Evolutionary conservation across 108 stramenopile species (phyloP), one percentile per base, ranked within the genome.

Genomic region (Skeletonema marinoi): DNA sequence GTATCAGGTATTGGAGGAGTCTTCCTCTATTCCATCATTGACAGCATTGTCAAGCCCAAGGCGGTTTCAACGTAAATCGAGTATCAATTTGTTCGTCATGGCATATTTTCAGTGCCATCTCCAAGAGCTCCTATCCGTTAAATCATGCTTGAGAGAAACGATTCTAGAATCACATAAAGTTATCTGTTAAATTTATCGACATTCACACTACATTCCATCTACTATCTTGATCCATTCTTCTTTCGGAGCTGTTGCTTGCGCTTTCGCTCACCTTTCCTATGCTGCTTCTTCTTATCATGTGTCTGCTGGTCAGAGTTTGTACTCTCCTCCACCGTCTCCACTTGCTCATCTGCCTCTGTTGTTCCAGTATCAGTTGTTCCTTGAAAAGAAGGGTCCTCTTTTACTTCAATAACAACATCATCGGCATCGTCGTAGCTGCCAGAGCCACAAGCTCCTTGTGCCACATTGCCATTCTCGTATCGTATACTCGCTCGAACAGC

Each of bases 21-120:
- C 42, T 84, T 96, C 74, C 86, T 96, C 68, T 93, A 96, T 86
- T 90, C 89, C 64, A 79, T 91, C 78, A 94, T 94, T 78, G 93
- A 94, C 71, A 78, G 70, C 33, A 66, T 93, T 76, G 82, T 94
- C 68, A 81, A 80, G 60, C 66, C 71, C 54, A 82, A 86, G 78
- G 54, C 19, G 4, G 50, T 4, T 12, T 3, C 39, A 3, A 11
- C 39, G 14, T 46, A 46, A 46, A 46, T 4, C 3, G 44, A 46
- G 16, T 16, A 46, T 46, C 16, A 3, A n/a, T 46, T 46, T 0
- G 16, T 46, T 46, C 44, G 2, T 16, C 16, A 0, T 46, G 14
- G 44, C 2, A n/a, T 46, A 46, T 16, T 16, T 46, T 46, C 3
- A 46, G 5, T 16, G 44, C 16, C 44, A 16, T 46, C 16, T 46